A percentile compares a stretch with the other conserved stretches of the same genome.
These are phyloP conservation scores for Taphrina confusa DNA, from an alignment of 1,139 yeast species.

Conservation along the genomic window DNA sequence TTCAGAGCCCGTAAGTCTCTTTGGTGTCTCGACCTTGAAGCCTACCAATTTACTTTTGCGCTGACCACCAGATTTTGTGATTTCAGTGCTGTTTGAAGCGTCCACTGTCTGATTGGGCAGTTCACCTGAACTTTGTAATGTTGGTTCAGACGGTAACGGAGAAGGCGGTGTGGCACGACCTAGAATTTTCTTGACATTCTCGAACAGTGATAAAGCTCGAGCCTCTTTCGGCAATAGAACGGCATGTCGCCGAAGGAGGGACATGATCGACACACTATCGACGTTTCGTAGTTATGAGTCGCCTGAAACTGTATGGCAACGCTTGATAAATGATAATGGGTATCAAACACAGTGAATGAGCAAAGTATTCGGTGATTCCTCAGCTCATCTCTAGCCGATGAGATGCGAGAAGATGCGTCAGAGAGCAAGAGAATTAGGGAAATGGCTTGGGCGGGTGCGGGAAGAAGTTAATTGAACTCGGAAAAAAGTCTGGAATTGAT, in stretches of 20 bases:
- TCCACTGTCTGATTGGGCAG: neutral
- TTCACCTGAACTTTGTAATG: neutral
- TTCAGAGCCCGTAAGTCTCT: constrained; percentile 4
- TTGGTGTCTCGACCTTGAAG: constrained; percentile 8
- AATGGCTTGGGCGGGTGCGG: too few species aligned
- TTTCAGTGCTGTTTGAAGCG: neutral
- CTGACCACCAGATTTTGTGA: neutral
- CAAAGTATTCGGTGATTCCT: too few species aligned
- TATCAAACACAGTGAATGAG: too few species aligned
- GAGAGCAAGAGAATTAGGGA: too few species aligned
- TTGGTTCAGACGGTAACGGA: constrained; percentile 2
- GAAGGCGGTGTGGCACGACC: constrained; percentile 10
- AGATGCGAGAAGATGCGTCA: too few species aligned
- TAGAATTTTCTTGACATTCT: constrained; percentile 17
- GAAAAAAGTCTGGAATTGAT: too few species aligned
- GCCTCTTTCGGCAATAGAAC: neutral
- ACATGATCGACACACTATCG: neutral
- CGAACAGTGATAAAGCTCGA: constrained; percentile 9
- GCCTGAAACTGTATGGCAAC: too few species aligned
- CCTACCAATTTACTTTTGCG: constrained; percentile 11
- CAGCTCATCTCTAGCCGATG: too few species aligned
- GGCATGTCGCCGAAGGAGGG: neutral
- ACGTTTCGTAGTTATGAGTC: too few species aligned
- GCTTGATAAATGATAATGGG: too few species aligned
- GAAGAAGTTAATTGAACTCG: too few species aligned